Percentiles rank a stretch among this genome's conserved stretches.
These are phyloP conservation scores for Cladosporium sp. DNA, from an alignment of 2,329 filamentous ascomycete genomes.

Conservation along the genomic window DNA sequence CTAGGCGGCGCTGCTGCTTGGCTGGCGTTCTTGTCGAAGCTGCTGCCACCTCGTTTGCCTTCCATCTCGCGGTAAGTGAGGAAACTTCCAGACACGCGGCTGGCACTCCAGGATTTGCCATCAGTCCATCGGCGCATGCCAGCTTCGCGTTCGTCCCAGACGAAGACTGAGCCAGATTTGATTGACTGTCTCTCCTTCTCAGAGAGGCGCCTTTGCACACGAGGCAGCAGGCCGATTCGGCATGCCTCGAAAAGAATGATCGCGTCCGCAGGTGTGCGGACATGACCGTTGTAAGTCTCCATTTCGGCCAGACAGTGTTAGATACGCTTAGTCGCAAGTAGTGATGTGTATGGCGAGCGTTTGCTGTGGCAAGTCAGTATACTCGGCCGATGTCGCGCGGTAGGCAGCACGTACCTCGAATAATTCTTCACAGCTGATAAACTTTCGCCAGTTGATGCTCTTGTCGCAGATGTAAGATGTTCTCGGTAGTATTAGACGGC, in stretches of 20 bases:
- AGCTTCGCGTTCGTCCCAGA: conserved; percentile 98
- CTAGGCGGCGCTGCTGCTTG: conserved; percentile 71
- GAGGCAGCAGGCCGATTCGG: conserved; percentile 78
- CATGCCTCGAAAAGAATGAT: conserved; percentile 99
- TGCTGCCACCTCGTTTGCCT: conserved; percentile 80
- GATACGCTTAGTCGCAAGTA: not conserved
- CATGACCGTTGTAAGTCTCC: conserved; percentile 95
- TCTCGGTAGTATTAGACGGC: not conserved
- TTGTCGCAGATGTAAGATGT: not conserved
- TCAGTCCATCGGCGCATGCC: conserved; percentile 99
- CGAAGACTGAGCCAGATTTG: conserved; percentile 93
- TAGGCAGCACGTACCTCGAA: conserved; percentile 5
- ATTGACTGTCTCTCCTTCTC: conserved; percentile 97
- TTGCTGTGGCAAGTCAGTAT: not conserved
- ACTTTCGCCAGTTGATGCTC: not conserved
- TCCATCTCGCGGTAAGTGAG: conserved; percentile 98
- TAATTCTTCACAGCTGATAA: not conserved
- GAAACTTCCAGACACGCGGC: conserved; percentile 94
- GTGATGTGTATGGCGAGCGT: not conserved
- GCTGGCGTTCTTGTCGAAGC: conserved; percentile 52
- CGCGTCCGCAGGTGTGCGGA: conserved; percentile 92
- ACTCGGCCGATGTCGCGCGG: not conserved
- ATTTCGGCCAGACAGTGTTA: conserved; percentile 45
- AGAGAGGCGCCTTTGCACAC: conserved; percentile 86
- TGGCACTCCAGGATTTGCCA: conserved; percentile 98